phyloP scores from a whole-genome alignment of 1,139 yeast species.

The Geotrichum reessii region DNA sequence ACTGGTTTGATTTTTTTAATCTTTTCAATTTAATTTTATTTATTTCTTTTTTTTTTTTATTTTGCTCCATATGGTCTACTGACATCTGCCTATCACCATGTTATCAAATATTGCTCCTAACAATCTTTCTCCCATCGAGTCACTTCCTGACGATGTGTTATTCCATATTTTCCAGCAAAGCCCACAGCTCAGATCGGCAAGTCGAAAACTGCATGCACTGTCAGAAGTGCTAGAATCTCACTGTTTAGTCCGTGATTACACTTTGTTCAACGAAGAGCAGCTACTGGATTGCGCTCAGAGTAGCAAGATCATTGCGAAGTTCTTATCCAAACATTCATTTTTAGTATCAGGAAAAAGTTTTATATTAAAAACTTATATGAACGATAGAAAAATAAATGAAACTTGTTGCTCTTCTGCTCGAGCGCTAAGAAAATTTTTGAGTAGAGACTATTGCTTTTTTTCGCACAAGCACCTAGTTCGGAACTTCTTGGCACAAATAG shows the following conservation, averaged over 20 bases:
- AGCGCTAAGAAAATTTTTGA: constrained; percentile 4
- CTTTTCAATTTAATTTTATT: background rate
- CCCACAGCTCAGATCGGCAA: constrained; percentile 12
- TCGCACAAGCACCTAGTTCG: constrained; percentile 8
- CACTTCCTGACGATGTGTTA: constrained; percentile 15
- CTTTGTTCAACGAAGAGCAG: constrained; percentile 1
- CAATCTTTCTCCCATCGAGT: constrained; percentile 3
- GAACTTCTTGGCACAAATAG: background rate
- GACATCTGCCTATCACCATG: constrained; percentile 34
- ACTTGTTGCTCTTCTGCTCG: constrained; percentile 1
- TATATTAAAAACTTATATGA: background rate
- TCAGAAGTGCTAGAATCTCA: constrained; percentile 17
- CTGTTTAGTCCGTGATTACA: background rate
- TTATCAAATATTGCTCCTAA: background rate
- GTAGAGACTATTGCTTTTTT: constrained; percentile 17
- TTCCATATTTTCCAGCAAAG: constrained; percentile 5
- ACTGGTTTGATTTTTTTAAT: background rate
- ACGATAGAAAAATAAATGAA: background rate
- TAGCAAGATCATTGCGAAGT: constrained; percentile 6
- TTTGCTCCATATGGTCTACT: background rate
- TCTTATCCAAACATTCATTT: constrained; percentile 6
- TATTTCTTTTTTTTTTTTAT: background rate
- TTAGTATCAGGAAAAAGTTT: background rate
- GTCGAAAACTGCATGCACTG: constrained; percentile 1
- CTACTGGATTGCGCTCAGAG: constrained; percentile 3